Percentiles rank a stretch among this genome's conserved stretches.
phyloP scores from a whole-genome alignment of 305 asterid genomes.

The Andrographis paniculata region DNA sequence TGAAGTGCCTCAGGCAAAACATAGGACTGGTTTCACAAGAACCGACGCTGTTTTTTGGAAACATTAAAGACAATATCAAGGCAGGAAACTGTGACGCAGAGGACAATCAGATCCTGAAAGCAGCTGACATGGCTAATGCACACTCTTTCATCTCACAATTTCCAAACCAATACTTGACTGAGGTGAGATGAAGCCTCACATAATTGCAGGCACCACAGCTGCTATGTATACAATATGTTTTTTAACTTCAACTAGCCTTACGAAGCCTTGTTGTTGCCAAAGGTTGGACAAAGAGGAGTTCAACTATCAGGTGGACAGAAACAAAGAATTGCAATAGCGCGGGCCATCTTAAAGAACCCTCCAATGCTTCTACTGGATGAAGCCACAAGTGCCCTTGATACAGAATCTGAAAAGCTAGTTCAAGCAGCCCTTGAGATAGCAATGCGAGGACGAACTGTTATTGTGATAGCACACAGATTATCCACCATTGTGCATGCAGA shows the following conservation, averaged over 20 bases:
- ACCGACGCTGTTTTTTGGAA: conserved; percentile 75
- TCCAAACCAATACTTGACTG: conserved; percentile 61
- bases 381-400: conserved; percentile 93
- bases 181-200: conserved; percentile 42
- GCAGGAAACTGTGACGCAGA: conserved; percentile 54
- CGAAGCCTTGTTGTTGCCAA: conserved; percentile 16
- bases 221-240: conserved; percentile 1
- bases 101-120: conserved; percentile 47
- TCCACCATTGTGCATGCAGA: conserved; percentile 79
- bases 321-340: conserved; percentile 87
- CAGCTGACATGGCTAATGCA: conserved; percentile 77
- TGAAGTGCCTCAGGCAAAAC: conserved; percentile 65
- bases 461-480: conserved; percentile 73
- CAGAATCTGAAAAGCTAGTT: conserved; percentile 80
- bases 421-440: conserved; percentile 78
- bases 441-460: conserved; percentile 73
- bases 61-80: conserved; percentile 64
- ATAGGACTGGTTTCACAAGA: conserved; percentile 85
- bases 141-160: conserved; percentile 71
- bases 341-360: conserved; percentile 75
- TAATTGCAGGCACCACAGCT: not conserved
- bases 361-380: conserved; percentile 83
- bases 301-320: conserved; percentile 94
- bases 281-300: conserved; percentile 84
- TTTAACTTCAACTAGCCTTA: conserved; percentile 12